phyloP scores from a whole-genome alignment of 306 rosid genomes.

The Citrullus amarus region DNA sequence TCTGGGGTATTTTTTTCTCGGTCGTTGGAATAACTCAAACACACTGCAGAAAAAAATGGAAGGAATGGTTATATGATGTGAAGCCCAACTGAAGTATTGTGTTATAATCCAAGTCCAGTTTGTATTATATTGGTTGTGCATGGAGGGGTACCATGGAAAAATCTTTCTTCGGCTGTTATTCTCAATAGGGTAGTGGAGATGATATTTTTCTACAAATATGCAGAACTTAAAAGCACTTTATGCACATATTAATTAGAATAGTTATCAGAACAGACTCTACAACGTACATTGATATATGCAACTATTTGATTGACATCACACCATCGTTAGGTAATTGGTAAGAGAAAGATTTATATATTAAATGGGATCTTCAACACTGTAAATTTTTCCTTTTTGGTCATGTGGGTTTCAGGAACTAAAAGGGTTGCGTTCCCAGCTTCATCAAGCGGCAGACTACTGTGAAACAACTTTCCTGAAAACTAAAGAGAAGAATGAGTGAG shows the following conservation, averaged over 20 bases:
- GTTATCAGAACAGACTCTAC: neutral
- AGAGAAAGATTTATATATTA: neutral
- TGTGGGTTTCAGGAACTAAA: constrained; percentile 42
- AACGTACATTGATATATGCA: neutral
- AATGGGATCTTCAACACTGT: neutral
- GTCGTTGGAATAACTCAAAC: neutral
- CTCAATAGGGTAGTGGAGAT: neutral
- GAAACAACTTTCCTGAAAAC: constrained; percentile 61
- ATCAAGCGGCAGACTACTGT: constrained; percentile 76
- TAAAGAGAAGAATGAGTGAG: constrained; percentile 57
- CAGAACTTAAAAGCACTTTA: neutral
- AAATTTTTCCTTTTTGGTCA: neutral
- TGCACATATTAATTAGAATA: neutral
- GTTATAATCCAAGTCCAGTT: neutral
- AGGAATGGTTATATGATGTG: neutral
- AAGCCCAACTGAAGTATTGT: neutral
- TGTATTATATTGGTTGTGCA: neutral
- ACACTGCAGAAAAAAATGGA: neutral
- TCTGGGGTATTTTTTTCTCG: neutral
- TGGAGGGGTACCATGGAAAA: neutral
- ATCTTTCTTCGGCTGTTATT: neutral
- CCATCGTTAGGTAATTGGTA: neutral
- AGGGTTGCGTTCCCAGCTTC: constrained; percentile 70
- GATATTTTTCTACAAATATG: neutral
- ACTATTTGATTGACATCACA: neutral